These are phyloP conservation scores for Trichoderma sp. DNA, from an alignment of 2,329 filamentous ascomycete species.

Conservation along the genomic window DNA sequence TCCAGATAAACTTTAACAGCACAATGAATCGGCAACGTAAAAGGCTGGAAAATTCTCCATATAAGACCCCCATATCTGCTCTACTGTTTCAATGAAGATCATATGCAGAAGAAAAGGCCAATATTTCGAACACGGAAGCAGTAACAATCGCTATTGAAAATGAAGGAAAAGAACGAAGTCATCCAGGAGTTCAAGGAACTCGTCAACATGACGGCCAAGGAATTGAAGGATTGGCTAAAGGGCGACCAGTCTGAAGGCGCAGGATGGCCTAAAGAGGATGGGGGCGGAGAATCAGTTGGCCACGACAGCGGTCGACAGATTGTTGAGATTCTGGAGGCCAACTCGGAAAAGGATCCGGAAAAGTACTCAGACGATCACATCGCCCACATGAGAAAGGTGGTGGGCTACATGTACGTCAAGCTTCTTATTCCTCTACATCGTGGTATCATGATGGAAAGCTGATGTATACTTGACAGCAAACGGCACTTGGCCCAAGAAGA, in stretches of 20 bases:
- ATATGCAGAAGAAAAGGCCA: not conserved
- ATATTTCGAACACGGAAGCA: not conserved
- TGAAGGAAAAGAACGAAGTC: slow-evolving; percentile 35
- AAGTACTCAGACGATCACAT: slow-evolving; percentile 59
- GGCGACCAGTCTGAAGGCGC: slow-evolving; percentile 58
- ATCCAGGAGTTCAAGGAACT: slow-evolving; percentile 64
- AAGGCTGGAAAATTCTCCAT: not conserved
- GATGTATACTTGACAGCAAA: no score
- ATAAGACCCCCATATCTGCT: not conserved
- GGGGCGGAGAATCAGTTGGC: slow-evolving; percentile 62
- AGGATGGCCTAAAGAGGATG: slow-evolving; percentile 61
- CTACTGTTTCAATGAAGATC: not conserved
- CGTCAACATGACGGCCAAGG: slow-evolving; percentile 65
- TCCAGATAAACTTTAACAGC: slow-evolving; percentile 4
- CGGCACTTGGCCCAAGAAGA: slow-evolving; percentile 66
- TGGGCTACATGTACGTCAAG: slow-evolving; percentile 61
- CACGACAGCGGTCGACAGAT: slow-evolving; percentile 66
- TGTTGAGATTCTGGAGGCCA: slow-evolving; percentile 62
- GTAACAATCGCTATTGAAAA: slow-evolving; percentile 6
- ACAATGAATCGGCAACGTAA: slow-evolving; percentile 3
- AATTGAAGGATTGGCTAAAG: slow-evolving; percentile 64
- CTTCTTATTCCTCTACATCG: no score
- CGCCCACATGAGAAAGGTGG: slow-evolving; percentile 63
- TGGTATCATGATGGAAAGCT: no score
- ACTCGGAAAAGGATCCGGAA: slow-evolving; percentile 57